Conservation (phyloP, 148 eudicot genomes). For the Cornus controversa region DNA sequence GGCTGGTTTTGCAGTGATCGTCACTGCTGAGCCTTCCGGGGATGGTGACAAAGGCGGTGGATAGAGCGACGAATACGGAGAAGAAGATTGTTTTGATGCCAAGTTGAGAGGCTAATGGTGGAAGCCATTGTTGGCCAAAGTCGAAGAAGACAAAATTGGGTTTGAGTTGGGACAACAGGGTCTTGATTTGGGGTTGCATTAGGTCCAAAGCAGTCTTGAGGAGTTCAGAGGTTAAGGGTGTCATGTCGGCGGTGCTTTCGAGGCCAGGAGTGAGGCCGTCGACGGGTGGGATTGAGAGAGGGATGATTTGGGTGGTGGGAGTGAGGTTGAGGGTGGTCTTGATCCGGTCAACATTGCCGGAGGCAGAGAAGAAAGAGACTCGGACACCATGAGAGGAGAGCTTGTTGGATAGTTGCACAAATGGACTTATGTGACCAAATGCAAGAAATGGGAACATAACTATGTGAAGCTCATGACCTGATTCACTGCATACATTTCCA, state of each 20-base stretch:
- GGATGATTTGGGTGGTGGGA: slow-evolving; percentile 24
- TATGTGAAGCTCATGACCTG: slow-evolving; percentile 19
- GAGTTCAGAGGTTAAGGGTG: slow-evolving; percentile 26
- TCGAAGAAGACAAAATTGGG: slow-evolving; percentile 45
- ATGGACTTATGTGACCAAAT: slow-evolving; percentile 63
- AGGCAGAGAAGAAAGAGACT: slow-evolving; percentile 42
- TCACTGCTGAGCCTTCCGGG: slow-evolving; percentile 31
- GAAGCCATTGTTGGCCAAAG: slow-evolving; percentile 51
- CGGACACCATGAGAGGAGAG: slow-evolving; percentile 38
- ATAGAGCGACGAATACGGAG: slow-evolving; percentile 37
- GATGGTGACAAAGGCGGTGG: slow-evolving; percentile 28
- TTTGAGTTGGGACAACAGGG: slow-evolving; percentile 29
- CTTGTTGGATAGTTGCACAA: slow-evolving; percentile 49
- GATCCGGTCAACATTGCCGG: slow-evolving; percentile 39
- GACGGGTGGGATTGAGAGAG: slow-evolving; percentile 36
- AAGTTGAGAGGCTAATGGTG: slow-evolving; percentile 33
- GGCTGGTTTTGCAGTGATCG: not conserved
- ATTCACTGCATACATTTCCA: not conserved
- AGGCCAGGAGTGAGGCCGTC: slow-evolving; percentile 38
- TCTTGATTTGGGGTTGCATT: slow-evolving; percentile 48
- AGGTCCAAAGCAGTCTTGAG: slow-evolving; percentile 44
- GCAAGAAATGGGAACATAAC: slow-evolving; percentile 59
- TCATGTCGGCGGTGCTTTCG: slow-evolving; percentile 39
- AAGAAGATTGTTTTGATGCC: slow-evolving; percentile 41
- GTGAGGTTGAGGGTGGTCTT: slow-evolving; percentile 24